Evolutionary conservation across 805 yeast species (phyloP), one percentile per base, ranked within the genome.

Genomic region (Dipodascopsis tothii): DNA sequence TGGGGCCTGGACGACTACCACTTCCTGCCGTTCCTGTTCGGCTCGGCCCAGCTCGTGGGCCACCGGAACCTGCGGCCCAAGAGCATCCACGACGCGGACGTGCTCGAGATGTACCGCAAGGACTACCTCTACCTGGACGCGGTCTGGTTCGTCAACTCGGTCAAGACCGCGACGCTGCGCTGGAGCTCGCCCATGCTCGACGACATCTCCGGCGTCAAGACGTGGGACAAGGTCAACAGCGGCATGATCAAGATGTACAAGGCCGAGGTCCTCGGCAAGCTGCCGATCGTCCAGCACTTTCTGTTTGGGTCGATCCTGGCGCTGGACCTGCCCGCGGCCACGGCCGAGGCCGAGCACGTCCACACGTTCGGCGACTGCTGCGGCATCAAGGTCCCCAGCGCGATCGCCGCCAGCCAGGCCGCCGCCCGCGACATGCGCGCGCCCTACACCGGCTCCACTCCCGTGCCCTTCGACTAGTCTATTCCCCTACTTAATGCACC

Each of bases 1-100:
- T 92, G 98, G 98, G 98, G 99, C 0, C 72, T 92, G 9, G 99
- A 92, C 65, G 99, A 92, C 58, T 96, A 92, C 63, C 86, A 86
- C 69, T 96, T 84, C 65, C 68, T 86, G 41, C 75, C 84, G 4
- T 92, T 86, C 60, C 76, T 92, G 2, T 62, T 92, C n/a, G 99
- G 99, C 0, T 78, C 95, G 0, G 77, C 95, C 0, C 95, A 92
- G 60, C 67, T 85, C 30, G 64, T 74, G 19, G 37, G 41, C 5
- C 84, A 80, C 60, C 77, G 72, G 56, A 78, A 78, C 61, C 72
- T 86, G 49, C 73, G 80, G 51, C 97, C 96, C 6, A 75, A 77
- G 50, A 80, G 84, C 44, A 83, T 92, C 40, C 96, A 86, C 61
- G 83, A 86, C 57, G 61, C 61, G n/a, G 96, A 90, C 60, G 66